Evolutionary conservation across 2,329 filamentous ascomycete species (phyloP), one percentile per base, ranked within the genome.

Genomic region (Parastagonospora avenae): DNA sequence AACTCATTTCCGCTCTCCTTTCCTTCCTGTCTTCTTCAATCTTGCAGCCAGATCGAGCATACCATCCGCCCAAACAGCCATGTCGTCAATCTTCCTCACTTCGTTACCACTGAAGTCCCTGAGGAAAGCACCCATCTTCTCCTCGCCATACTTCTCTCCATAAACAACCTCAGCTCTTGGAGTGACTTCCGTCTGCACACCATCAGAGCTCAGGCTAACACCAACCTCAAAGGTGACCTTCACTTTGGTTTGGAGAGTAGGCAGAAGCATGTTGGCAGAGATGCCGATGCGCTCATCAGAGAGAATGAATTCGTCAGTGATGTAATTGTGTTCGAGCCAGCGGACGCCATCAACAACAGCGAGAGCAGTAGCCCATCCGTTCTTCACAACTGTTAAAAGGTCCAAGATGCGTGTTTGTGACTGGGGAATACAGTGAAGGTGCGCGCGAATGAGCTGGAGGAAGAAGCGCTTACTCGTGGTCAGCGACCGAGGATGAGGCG

Each of bases 401-500:
- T 79, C 76, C 12, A 79, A 78, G 27, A 88, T 76, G 43, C 78
- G 77, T 0, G 83, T 87, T 41, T 79, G 75, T 48, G 78, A 76
- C 67, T 88, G 87, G 10, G 80, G 76, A 36, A 91, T 72, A 1
- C 78, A 82, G 41, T 87, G 84, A 36, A 90, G 76, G 49, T 87
- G 82, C 49, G 89, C 86, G 37, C 86, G 82, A 50, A 92, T 85
- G 62, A 85, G 83, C 63, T 89, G 84, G 7, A 93, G 75, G 68
- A 92, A 90, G 74, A 92, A 92, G 32, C 89, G 86, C 60, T 85
- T 87, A 66, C 89, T 88, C 0, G 82, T 80, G 1, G 85, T 86
- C 45, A 85, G 72, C 0, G 84, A 82, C 29, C 79, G 68, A 8
- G 83, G 76, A 27, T 83, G 77, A n/a, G 76, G 73, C 37, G 83